Conservation (phyloP, 164 flowering plant species). For the Annona squamosa region DNA sequence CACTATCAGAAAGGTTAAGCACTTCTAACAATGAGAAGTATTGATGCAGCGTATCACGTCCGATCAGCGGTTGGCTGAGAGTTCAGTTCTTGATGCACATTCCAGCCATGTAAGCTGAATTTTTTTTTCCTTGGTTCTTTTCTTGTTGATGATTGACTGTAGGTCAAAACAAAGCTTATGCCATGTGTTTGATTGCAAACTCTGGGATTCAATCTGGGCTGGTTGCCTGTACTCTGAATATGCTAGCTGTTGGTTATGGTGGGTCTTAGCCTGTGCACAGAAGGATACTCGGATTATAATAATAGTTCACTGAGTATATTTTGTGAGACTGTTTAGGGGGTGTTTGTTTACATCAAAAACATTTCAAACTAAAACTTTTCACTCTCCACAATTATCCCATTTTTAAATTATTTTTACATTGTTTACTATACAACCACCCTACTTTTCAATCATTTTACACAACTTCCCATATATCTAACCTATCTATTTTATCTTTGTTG, state of each 20-base stretch:
- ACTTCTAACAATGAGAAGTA: neutral
- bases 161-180: neutral
- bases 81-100: conserved; percentile 85
- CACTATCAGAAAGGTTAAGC: neutral
- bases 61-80: conserved; percentile 75
- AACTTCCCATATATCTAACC: no score
- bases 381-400: no score
- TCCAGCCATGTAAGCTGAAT: conserved; percentile 46
- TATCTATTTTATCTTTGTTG: no score
- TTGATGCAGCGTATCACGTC: conserved; percentile 72
- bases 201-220: neutral
- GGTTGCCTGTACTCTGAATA: neutral
- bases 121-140: neutral
- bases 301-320: no score
- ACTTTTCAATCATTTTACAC: no score
- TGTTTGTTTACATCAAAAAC: no score
- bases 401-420: no score
- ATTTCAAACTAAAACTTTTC: no score
- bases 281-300: no score
- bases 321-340: no score
- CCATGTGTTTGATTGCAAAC: neutral
- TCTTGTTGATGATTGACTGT: neutral
- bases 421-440: no score
- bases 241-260: neutral
- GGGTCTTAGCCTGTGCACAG: neutral